phyloP scores from a whole-genome alignment of 257 asterid genomes.

The Mentha longifolia region DNA sequence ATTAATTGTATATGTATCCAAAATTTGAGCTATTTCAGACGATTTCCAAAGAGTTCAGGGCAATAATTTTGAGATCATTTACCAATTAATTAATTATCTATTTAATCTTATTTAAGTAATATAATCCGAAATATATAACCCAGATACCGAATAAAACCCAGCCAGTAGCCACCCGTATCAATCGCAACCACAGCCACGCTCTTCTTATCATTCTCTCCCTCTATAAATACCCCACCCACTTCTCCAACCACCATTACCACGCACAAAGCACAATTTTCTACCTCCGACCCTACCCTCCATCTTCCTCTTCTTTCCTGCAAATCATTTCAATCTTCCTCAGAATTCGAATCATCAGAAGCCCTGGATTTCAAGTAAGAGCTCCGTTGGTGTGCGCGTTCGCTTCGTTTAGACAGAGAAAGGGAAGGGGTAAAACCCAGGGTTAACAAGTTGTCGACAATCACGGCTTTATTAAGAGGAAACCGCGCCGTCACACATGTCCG shows the following conservation, averaged over 20 bases:
- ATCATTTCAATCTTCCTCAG: neutral
- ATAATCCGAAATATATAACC: too few relatives aligned
- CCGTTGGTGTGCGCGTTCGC: too few relatives aligned
- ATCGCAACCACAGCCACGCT: slow-evolving; percentile 23
- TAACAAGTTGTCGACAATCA: slow-evolving; percentile 68
- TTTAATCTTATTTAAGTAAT: too few relatives aligned
- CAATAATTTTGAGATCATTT: too few relatives aligned
- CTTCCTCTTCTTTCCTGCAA: neutral
- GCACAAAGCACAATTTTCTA: slow-evolving; percentile 6
- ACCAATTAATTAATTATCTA: too few relatives aligned
- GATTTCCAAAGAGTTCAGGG: too few relatives aligned
- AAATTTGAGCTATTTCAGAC: too few relatives aligned
- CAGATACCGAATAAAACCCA: slow-evolving; percentile 11
- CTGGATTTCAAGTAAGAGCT: slow-evolving; percentile 36
- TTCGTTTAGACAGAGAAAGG: slow-evolving; percentile 2
- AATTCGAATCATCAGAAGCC: neutral
- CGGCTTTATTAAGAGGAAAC: slow-evolving; percentile 74
- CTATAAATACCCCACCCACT: slow-evolving; percentile 8
- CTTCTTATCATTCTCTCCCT: neutral
- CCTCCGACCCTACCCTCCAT: neutral
- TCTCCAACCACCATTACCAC: neutral
- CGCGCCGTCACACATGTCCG: slow-evolving; percentile 67
- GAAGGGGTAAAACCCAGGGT: slow-evolving; percentile 57
- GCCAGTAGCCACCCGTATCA: slow-evolving; percentile 26
- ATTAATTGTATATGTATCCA: too few relatives aligned